These are phyloP conservation scores for Blastobotrys muscicola DNA, from an alignment of 805 yeast species.

Conservation along the genomic window DNA sequence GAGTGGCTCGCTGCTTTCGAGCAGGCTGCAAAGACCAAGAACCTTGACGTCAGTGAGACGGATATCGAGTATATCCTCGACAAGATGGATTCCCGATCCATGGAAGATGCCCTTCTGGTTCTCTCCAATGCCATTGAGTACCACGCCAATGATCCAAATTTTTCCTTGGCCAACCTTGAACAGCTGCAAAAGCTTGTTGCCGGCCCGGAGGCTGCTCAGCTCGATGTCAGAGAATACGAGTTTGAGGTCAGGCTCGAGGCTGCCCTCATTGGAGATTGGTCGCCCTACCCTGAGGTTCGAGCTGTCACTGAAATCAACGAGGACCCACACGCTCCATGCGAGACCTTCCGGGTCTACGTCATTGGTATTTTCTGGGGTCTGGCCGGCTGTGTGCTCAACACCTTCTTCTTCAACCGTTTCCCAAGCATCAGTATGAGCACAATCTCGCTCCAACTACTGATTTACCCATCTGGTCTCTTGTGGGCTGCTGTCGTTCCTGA, in stretches of 20 bases:
- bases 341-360: constrained; percentile 37
- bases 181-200: constrained; percentile 23
- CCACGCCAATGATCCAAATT: constrained; percentile 37
- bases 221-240: not conserved
- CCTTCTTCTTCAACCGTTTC: constrained; percentile 41
- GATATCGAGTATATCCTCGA: constrained; percentile 32
- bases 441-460: constrained; percentile 34
- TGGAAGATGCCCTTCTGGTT: constrained; percentile 31
- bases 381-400: constrained; percentile 17
- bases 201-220: constrained; percentile 1
- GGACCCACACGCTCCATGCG: constrained; percentile 37
- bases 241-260: constrained; percentile 33
- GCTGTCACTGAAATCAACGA: constrained; percentile 45
- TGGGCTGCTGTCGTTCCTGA: constrained; percentile 32
- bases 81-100: constrained; percentile 29
- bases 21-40: not conserved
- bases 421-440: constrained; percentile 42
- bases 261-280: constrained; percentile 28
- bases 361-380: constrained; percentile 27
- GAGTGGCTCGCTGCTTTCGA: too few relatives aligned
- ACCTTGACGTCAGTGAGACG: constrained; percentile 10
- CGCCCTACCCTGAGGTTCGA: constrained; percentile 62
- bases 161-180: constrained; percentile 30
- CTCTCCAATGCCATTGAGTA: constrained; percentile 30
- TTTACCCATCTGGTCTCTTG: constrained; percentile 48